A percentile compares a stretch with the other conserved stretches of the same genome.
Conservation (phyloP, 108 stramenopile genomes). For the Nitzschia sp. region DNA sequence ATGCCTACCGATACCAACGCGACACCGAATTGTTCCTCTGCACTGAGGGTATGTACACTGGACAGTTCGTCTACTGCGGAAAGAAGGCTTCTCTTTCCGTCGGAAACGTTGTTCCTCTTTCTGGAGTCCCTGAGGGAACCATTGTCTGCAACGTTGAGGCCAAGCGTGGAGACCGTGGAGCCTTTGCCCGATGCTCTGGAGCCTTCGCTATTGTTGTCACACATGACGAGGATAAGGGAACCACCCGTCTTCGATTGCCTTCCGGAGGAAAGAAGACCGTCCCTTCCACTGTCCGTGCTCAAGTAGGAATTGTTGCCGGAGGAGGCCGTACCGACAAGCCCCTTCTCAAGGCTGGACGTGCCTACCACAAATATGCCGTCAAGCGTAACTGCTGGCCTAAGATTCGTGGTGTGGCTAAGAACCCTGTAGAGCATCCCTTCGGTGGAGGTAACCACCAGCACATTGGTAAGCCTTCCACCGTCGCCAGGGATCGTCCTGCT, state of each 20-base stretch:
- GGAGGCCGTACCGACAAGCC: conserved; percentile 99
- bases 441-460: conserved; percentile 99
- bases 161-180: conserved; percentile 93
- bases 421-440: conserved; percentile 99
- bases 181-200: conserved; percentile 94
- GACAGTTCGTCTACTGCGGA: conserved; percentile 98
- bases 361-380: conserved; percentile 99
- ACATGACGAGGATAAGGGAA: conserved; percentile 99
- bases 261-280: conserved; percentile 99
- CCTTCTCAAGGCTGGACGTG: conserved; percentile 98
- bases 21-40: conserved; percentile 94
- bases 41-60: conserved; percentile 99
- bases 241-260: conserved; percentile 96
- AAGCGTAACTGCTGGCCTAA: conserved; percentile 99
- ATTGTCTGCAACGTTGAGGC: conserved; percentile 98
- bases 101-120: conserved; percentile 96
- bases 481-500: conserved; percentile 81
- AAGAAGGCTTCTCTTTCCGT: conserved; percentile 95
- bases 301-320: conserved; percentile 98
- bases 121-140: conserved; percentile 96
- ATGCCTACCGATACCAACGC: conserved; percentile 96
- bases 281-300: conserved; percentile 88
- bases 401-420: conserved; percentile 99
- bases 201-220: conserved; percentile 97
- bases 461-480: conserved; percentile 98